A percentile compares a stretch with the other conserved stretches of the same genome.
Evolutionary conservation across 1,139 yeast species (phyloP).

Genomic region (Yarrowia galli): DNA sequence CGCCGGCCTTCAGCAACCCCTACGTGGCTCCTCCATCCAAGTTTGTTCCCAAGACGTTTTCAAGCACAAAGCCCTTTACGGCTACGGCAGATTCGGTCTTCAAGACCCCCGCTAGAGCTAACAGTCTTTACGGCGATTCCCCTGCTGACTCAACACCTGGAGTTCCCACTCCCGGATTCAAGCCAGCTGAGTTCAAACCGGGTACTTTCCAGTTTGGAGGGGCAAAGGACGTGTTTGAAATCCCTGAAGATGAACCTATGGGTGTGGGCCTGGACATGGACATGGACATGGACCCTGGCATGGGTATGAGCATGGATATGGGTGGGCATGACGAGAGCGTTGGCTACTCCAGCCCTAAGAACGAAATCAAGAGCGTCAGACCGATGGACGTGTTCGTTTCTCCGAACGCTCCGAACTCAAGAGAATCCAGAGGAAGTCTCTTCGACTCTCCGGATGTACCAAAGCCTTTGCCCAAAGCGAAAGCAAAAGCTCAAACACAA

Average conservation of each 20-base stretch:
- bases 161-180: not conserved
- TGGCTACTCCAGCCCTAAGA: not conserved
- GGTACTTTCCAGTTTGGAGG: conserved; percentile 15
- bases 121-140: not conserved
- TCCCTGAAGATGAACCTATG: conserved; percentile 7
- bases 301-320: conserved; percentile 20
- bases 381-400: not conserved
- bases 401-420: not conserved
- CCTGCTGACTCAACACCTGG: not conserved
- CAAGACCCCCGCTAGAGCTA: conserved; percentile 9
- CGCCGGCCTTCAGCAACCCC: conserved; percentile 11
- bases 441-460: conserved; percentile 1
- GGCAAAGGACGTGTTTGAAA: conserved; percentile 13
- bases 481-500: not conserved
- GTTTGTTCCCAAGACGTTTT: conserved; percentile 6
- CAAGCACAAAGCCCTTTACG: not conserved
- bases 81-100: not conserved
- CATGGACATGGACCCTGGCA: not conserved
- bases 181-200: not conserved
- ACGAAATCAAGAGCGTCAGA: conserved; percentile 4
- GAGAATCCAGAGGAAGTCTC: conserved; percentile 7
- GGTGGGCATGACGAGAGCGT: not conserved
- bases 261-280: conserved; percentile 13
- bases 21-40: conserved; percentile 12
- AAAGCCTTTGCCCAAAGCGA: not conserved